Evolutionary conservation across 768 basidiomycete species (phyloP).

Genomic region (Collybiopsis confluens): DNA sequence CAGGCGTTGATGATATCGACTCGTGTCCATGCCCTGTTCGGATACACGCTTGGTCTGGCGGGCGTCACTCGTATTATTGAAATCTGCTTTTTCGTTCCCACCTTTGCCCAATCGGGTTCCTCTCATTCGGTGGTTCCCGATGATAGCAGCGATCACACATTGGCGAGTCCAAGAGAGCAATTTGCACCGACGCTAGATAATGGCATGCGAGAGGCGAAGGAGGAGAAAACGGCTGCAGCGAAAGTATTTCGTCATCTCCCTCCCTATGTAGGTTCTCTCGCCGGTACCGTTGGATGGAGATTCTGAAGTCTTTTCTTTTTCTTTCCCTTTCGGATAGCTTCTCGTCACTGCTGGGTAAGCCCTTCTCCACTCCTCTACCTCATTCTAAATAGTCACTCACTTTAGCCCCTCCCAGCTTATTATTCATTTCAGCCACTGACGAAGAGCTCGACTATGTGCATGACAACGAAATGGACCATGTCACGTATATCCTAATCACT

Average conservation of each 20-base stretch:
- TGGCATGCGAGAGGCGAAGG: conserved; percentile 4
- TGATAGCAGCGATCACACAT: conserved; percentile 65
- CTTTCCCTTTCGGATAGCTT: conserved; percentile 47
- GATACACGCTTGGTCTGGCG: conserved; percentile 81
- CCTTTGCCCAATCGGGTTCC: conserved; percentile 25
- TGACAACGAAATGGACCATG: conserved; percentile 80
- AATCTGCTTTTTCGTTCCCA: conserved; percentile 65
- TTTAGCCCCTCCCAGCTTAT: conserved; percentile 39
- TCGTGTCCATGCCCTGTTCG: conserved; percentile 80
- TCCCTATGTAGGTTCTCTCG: conserved; percentile 67
- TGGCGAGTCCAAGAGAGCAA: conserved; percentile 29
- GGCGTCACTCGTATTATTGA: conserved; percentile 79
- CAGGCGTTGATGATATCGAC: conserved; percentile 85
- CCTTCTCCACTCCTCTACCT: not conserved
- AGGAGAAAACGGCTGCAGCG: conserved; percentile 33
- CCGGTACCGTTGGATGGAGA: no score
- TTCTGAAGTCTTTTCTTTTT: conserved; percentile 9
- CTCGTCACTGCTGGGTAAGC: conserved; percentile 68
- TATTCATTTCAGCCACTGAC: conserved; percentile 94
- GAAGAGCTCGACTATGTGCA: conserved; percentile 77
- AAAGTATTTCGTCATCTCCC: conserved; percentile 82
- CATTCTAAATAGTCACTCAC: not conserved
- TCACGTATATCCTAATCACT: conserved; percentile 84
- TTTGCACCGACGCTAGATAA: conserved; percentile 3
- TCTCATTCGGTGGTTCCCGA: conserved; percentile 26